These are phyloP conservation scores for Taphrina flavorubra DNA, from an alignment of 1,139 yeast species.

Conservation along the genomic window DNA sequence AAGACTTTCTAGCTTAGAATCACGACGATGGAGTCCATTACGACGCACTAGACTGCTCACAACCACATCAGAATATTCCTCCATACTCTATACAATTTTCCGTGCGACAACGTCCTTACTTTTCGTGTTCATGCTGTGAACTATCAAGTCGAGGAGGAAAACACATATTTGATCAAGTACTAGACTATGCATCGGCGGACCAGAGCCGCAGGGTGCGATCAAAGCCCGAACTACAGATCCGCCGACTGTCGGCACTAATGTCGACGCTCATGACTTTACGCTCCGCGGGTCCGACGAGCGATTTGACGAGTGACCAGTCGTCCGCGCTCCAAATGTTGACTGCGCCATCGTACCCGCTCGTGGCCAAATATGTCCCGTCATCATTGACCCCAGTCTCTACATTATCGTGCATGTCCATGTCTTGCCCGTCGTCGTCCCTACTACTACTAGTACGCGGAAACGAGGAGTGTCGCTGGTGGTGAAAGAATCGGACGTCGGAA, in stretches of 20 bases:
- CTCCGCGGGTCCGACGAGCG: conserved; percentile 62
- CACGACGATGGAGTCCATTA: too few species aligned
- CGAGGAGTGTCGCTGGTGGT: not conserved
- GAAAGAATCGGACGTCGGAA: conserved; percentile 64
- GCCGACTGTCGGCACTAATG: conserved; percentile 54
- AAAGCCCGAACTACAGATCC: conserved; percentile 76
- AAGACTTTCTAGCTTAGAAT: too few species aligned
- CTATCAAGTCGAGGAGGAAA: too few species aligned
- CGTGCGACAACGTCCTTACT: too few species aligned
- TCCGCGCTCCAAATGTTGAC: conserved; percentile 65
- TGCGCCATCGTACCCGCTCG: conserved; percentile 70
- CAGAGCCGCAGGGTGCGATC: conserved; percentile 76
- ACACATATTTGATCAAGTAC: too few species aligned
- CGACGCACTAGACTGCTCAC: too few species aligned
- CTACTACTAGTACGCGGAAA: not conserved
- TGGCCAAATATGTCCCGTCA: conserved; percentile 61
- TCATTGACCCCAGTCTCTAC: conserved; percentile 32
- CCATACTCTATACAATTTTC: too few species aligned
- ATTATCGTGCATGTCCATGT: conserved; percentile 45
- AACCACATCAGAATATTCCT: too few species aligned
- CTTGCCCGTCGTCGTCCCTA: conserved; percentile 46
- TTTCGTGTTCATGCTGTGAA: too few species aligned
- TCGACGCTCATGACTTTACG: conserved; percentile 81
- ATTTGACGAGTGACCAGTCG: conserved; percentile 67
- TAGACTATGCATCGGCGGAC: conserved; percentile 48